A percentile compares a stretch with the other conserved stretches of the same genome.
Conservation (phyloP, 306 rosid genomes). For the Nissolia schottii region DNA sequence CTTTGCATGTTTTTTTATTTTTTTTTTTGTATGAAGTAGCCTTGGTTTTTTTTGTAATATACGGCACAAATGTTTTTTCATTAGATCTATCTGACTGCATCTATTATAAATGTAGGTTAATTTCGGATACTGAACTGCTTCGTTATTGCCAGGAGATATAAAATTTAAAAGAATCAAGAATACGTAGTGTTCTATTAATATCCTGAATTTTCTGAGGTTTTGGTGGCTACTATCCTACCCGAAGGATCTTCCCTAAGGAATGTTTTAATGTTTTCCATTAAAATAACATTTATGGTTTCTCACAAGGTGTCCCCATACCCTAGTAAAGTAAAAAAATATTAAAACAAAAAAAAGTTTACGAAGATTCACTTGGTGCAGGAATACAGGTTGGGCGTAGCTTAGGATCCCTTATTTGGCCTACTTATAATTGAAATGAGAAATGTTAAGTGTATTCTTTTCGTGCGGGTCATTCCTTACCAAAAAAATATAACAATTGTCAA, state of each 20-base stretch:
- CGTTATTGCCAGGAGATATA: background rate
- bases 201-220: background rate
- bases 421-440: too few relatives aligned
- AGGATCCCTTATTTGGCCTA: background rate
- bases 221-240: background rate
- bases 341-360: background rate
- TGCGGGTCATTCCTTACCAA: too few relatives aligned
- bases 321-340: background rate
- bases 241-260: background rate
- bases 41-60: background rate
- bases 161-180: background rate
- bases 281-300: too few relatives aligned
- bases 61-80: background rate
- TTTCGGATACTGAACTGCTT: background rate
- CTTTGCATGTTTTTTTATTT: conserved; percentile 4
- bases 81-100: background rate
- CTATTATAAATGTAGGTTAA: background rate
- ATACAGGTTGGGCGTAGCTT: background rate
- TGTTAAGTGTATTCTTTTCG: too few relatives aligned
- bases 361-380: background rate
- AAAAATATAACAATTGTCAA: too few relatives aligned
- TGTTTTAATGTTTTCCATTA: background rate
- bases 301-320: background rate
- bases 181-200: background rate
- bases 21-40: background rate